Evolutionary conservation across 176 grass and related monocot genomes (phyloP).

Genomic region (Thalia dealbata): DNA sequence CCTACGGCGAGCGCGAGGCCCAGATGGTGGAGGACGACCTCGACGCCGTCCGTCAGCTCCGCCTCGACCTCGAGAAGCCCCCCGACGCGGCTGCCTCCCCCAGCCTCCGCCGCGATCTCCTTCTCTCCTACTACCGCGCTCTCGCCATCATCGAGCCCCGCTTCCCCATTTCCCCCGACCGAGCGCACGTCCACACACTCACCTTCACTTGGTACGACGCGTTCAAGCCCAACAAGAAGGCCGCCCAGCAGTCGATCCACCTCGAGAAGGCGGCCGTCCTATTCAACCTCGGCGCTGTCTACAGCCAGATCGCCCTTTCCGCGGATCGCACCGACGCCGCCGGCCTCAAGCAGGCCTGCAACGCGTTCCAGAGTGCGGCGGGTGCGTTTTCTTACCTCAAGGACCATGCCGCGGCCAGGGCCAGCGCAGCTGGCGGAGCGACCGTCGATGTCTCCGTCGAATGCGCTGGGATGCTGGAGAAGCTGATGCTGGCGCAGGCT

Average conservation of each 20-base stretch:
- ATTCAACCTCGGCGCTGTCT: slow-evolving; percentile 82
- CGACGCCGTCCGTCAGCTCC: slow-evolving; percentile 55
- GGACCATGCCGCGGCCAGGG: slow-evolving; percentile 78
- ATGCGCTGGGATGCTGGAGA: slow-evolving; percentile 83
- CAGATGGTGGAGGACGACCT: slow-evolving; percentile 79
- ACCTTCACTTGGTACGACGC: slow-evolving; percentile 92
- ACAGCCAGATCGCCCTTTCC: slow-evolving; percentile 79
- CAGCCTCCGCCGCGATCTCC: slow-evolving; percentile 67
- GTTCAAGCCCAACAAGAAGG: slow-evolving; percentile 76
- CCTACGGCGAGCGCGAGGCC: slow-evolving; percentile 84
- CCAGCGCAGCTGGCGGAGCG: slow-evolving; percentile 47
- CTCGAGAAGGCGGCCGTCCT: slow-evolving; percentile 75
- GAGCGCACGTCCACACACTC: slow-evolving; percentile 66
- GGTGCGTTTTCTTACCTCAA: slow-evolving; percentile 64
- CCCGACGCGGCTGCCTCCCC: slow-evolving; percentile 39
- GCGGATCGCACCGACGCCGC: slow-evolving; percentile 63
- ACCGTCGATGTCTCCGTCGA: slow-evolving; percentile 78
- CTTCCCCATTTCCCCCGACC: slow-evolving; percentile 78
- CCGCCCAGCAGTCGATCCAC: slow-evolving; percentile 46
- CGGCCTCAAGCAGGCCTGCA: slow-evolving; percentile 74
- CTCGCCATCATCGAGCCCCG: slow-evolving; percentile 73
- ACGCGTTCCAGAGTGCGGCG: slow-evolving; percentile 67
- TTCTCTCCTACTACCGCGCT: slow-evolving; percentile 67
- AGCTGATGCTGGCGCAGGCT: slow-evolving; percentile 93
- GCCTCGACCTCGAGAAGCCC: slow-evolving; percentile 46